Base-by-base conservation (phyloP, 1,284 basidiomycete species). In the Trametes hirsuta region DNA sequence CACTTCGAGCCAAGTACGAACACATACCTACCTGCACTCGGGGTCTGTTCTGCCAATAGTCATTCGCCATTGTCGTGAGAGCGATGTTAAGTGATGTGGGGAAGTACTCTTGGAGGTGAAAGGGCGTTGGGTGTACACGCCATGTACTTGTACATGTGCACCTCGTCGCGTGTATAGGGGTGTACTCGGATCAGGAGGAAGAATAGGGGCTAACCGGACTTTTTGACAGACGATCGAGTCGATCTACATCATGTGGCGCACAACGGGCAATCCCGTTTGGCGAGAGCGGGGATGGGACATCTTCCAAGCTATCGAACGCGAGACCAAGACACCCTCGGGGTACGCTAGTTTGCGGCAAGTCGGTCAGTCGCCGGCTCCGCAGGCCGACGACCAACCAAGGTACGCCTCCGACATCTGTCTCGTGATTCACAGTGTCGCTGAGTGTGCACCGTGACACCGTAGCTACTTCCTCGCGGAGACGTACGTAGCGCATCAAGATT, bases 391-490 rank as follows among this genome's bases (percentile, higher is more conserved):
- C 14, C 88, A 87, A 84, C 88, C 89, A 2, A 91, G 88, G 87
- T 87, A 44, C 34, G 24, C 25, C 34, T 39, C 6, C 12, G 30
- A 14, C 6, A 21, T 10, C 14, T 2, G 9, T 25, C 3, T 22
- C 48, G 24, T 37, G n/a, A 10, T 44, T 44, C 30, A 8, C 30
- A 30, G 8, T 8, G 30, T 30, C 30, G 37, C 46, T 37, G 42
- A 47, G 37, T 45, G 24, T 51, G 41, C 39, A 12, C 30, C 8
- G 25, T 15, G 61, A 39, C 15, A 41, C 9, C 18, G 6, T 57
- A 88, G 88, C 60, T 90, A 83, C 72, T 91, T 85, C 76, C 73
- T 86, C 62, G 87, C 87, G 2, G 91, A 94, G 73, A 87, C 86
- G 76, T 83, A 63, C 64, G 79, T 66, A 49, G 3, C 41, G n/a